Percentiles rank a stretch among this genome's conserved stretches.
Evolutionary conservation across 345 rosid genomes (phyloP).

Genomic region (Citrus hindsii): DNA sequence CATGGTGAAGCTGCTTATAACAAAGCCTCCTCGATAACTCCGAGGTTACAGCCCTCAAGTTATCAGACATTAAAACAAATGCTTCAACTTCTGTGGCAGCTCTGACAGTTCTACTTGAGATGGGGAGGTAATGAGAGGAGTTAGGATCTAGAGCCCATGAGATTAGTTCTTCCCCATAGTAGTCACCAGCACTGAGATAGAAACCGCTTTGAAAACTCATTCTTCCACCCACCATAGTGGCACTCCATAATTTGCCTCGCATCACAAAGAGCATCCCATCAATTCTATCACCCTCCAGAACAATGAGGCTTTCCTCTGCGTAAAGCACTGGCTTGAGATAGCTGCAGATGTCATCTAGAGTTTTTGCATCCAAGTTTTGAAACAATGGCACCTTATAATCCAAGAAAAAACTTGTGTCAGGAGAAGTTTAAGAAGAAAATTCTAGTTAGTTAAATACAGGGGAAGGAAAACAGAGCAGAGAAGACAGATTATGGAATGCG

Average conservation of each 20-base stretch:
- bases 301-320: conserved; percentile 79
- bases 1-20: conserved; percentile 79
- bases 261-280: conserved; percentile 91
- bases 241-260: conserved; percentile 77
- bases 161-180: conserved; percentile 89
- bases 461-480: not conserved
- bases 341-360: conserved; percentile 83
- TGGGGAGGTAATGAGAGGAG: conserved; percentile 71
- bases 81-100: conserved; percentile 85
- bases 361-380: conserved; percentile 78
- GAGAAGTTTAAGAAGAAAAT: not conserved
- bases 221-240: conserved; percentile 82
- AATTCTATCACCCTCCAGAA: conserved; percentile 86
- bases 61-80: conserved; percentile 73
- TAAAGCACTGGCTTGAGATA: conserved; percentile 76
- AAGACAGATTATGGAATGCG: not conserved
- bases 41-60: conserved; percentile 77
- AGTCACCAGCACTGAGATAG: conserved; percentile 75
- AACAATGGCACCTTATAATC: conserved; percentile 72
- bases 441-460: not conserved
- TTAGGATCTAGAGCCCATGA: conserved; percentile 94
- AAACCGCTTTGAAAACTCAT: conserved; percentile 73
- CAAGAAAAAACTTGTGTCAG: not conserved
- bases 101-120: conserved; percentile 75
- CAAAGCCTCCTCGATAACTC: conserved; percentile 68